Evolutionary conservation across 1,284 basidiomycete species (phyloP), one percentile per base, ranked within the genome.

Genomic region (Moniliophthora roreri): DNA sequence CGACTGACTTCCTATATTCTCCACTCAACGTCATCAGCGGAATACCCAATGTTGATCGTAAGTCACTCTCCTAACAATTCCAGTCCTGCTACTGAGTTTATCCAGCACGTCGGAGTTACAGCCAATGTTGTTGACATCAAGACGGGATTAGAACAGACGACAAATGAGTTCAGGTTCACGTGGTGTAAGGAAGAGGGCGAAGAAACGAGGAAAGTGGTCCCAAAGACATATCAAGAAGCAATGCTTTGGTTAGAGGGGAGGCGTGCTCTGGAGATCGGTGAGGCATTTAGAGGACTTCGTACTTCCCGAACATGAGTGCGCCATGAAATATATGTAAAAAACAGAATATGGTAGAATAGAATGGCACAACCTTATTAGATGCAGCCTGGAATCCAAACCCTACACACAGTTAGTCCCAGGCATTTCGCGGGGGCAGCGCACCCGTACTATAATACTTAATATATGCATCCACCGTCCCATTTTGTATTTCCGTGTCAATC

Each of bases 231-330:
- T 63, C 73, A 78, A 71, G 91, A 92, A 67, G 83, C 87, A 2
- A 93, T 93, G 89, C 69, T 84, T 38, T 93, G 88, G 83, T 71
- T 93, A 24, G 90, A 93, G 67, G 90, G 87, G 0, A 81, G 80
- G 54, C 76, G 91, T 8, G 84, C 85, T 3, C 70, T 88, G 0
- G 81, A 84, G 61, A 72, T 85, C 53, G 83, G 84, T 10, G 76
- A 75, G 18, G 77, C 82, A 58, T 86, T 89, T 52, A 65, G 76
- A 39, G 71, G 70, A 21, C 57, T 73, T 41, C 63, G 68, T 51
- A 58, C 50, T 23, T n/a, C n/a, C n/a, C n/a, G n/a, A n/a, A n/a
- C n/a, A n/a, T n/a, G n/a, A n/a, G n/a, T n/a, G n/a, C n/a, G n/a
- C n/a, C n/a, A n/a, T n/a, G n/a, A n/a, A n/a, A n/a, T n/a, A n/a